A percentile compares a stretch with the other conserved stretches of the same genome.
phyloP scores from a whole-genome alignment of 2,329 filamentous ascomycete species.

The Lachnellula arida region DNA sequence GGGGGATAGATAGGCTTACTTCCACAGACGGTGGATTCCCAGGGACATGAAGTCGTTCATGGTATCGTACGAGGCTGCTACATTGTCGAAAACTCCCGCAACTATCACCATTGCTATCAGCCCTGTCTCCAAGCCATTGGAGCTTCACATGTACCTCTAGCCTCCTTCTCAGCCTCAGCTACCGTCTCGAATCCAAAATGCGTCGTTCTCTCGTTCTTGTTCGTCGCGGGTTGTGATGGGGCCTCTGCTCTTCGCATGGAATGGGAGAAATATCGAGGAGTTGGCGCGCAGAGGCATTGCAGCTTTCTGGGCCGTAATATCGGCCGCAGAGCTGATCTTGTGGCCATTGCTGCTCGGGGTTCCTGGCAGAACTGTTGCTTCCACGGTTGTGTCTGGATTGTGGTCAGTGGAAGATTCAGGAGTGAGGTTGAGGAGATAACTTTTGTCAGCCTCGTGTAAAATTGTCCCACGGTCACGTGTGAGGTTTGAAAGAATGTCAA shows the following conservation, averaged over 20 bases:
- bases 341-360: constrained; percentile 12
- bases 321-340: constrained; percentile 20
- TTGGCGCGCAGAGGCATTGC: constrained; percentile 13
- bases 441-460: constrained; percentile 7
- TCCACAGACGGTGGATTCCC: constrained; percentile 95
- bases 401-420: neutral
- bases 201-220: constrained; percentile 29
- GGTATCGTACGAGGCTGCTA: constrained; percentile 82
- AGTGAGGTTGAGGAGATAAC: neutral
- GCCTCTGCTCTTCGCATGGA: constrained; percentile 13
- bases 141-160: constrained; percentile 24
- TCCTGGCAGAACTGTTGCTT: neutral
- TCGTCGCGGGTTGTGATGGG: constrained; percentile 13
- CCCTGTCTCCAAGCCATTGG: neutral
- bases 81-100: constrained; percentile 85
- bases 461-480: neutral
- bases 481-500: neutral
- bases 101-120: constrained; percentile 19
- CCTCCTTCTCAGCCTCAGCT: constrained; percentile 32
- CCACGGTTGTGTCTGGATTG: neutral
- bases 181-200: constrained; percentile 35
- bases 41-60: constrained; percentile 99
- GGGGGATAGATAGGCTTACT: constrained; percentile 39
- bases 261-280: constrained; percentile 18
- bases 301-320: constrained; percentile 16